Evolutionary conservation across 768 basidiomycete genomes (phyloP).

Genomic region (Amylocystis lapponica): DNA sequence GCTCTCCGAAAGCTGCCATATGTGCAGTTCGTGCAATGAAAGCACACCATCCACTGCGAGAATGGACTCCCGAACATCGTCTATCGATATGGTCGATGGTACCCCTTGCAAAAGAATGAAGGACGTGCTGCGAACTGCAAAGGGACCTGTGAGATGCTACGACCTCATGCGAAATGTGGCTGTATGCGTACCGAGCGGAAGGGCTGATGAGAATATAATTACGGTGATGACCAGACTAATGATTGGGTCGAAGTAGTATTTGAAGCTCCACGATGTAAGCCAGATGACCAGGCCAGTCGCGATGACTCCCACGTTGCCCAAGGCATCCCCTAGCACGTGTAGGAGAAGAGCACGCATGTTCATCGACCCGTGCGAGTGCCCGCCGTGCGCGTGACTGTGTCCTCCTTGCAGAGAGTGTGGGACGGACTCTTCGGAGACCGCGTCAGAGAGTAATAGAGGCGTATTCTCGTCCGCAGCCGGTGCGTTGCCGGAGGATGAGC

Average conservation of each 20-base stretch:
- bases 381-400: constrained; percentile 4
- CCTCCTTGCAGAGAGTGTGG: constrained; percentile 6
- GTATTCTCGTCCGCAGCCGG: constrained; percentile 15
- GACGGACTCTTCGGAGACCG: constrained; percentile 7
- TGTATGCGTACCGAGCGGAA: constrained; percentile 69
- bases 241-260: constrained; percentile 88
- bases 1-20: constrained; percentile 95
- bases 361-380: constrained; percentile 55
- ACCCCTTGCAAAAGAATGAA: constrained; percentile 96
- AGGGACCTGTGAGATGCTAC: no score
- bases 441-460: constrained; percentile 12
- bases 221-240: constrained; percentile 92
- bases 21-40: constrained; percentile 89
- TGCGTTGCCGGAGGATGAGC: constrained; percentile 3
- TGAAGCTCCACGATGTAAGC: constrained; percentile 79
- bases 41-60: constrained; percentile 77
- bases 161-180: not conserved
- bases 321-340: constrained; percentile 94
- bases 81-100: constrained; percentile 81
- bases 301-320: constrained; percentile 98
- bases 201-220: constrained; percentile 94
- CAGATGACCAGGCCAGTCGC: constrained; percentile 92
- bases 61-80: constrained; percentile 82
- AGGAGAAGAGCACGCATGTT: constrained; percentile 96
- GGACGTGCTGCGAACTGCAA: constrained; percentile 79